Conservation (phyloP, 2,329 filamentous ascomycete species). For the Pestalotiopsis sp. region DNA sequence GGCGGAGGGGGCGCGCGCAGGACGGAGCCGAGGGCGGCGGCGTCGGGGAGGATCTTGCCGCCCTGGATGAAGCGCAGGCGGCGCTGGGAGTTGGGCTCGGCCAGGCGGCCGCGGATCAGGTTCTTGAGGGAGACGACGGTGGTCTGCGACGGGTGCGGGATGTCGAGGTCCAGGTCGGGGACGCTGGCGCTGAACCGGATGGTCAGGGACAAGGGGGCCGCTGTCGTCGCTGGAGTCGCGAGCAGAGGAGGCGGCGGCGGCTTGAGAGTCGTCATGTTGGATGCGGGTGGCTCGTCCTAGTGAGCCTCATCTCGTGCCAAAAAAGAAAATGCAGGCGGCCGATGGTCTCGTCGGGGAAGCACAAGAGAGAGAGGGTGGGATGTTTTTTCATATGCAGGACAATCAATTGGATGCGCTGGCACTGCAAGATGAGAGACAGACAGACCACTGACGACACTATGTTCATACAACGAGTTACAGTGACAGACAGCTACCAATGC, state of each 20-base stretch:
- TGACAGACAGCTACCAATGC: neutral
- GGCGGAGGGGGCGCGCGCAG: constrained; percentile 66
- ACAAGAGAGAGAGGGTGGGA: neutral
- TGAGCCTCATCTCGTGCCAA: neutral
- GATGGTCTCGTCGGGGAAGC: neutral
- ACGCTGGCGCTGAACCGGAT: constrained; percentile 89
- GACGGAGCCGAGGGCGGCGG: constrained; percentile 66
- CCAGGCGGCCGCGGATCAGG: constrained; percentile 74
- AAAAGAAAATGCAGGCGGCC: neutral
- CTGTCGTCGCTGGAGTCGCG: constrained; percentile 10
- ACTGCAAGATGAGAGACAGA: neutral
- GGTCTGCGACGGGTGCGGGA: constrained; percentile 67
- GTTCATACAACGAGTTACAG: neutral
- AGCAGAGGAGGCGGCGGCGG: constrained; percentile 19
- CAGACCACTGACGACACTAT: neutral
- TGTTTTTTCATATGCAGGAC: neutral
- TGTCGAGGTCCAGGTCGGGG: constrained; percentile 79
- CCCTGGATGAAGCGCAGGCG: constrained; percentile 88
- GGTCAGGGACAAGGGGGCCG: constrained; percentile 69
- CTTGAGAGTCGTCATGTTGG: constrained; percentile 20
- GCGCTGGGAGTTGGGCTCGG: constrained; percentile 61
- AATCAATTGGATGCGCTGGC: neutral
- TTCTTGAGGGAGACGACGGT: constrained; percentile 81
- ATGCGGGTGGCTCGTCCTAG: neutral
- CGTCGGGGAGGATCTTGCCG: constrained; percentile 82